Evolutionary conservation across 2,329 filamentous ascomycete genomes (phyloP), one percentile per base, ranked within the genome.

Genomic region (Didymellaceae sp.): DNA sequence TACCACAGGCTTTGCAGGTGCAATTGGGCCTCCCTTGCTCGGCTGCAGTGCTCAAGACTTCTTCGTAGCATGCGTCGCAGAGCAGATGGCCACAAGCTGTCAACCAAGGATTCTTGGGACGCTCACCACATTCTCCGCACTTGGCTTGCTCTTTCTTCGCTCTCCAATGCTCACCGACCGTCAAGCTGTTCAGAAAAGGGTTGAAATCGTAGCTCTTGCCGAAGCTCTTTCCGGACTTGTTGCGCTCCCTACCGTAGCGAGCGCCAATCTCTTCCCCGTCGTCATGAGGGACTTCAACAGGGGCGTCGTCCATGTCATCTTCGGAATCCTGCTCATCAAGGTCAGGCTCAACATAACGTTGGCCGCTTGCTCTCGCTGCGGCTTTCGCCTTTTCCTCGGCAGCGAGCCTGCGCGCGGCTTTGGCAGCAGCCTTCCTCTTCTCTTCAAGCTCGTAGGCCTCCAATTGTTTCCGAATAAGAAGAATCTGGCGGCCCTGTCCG

Each of bases 51-150:
- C 63, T 54, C 32, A 74, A 49, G 2, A 62, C 57, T 2, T 62
- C 43, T 6, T 82, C 68, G 56, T 84, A 86, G 0, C 69, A 62
- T 1, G 63, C 47, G 0, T n/a, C 11, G 65, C 84, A 87, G 55
- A 82, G 83, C 5, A 85, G 65, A 52, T 87, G 84, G 13, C 74
- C 70, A 60, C 84, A 87, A 4, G 74, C 67, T 0, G 81, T 82
- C 22, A 81, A 68, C 8, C 74, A 65, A 0, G 79, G 73, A 0
- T 75, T 55, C 0, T 65, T 57, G 0, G 80, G 79, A 0, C 65
- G 39, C 17, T 53, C 42, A 57, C 2, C 61, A 55, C 84, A 86
- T 1, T 60, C 54, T 2, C 63, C 57, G 61, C 83, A 85, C 2
- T 61, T 54, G 62, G 73, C 13, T 59, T 60, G 66, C 77, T 84